Conservation (phyloP, 768 basidiomycete species). For the Boletus vinaceobasis region DNA sequence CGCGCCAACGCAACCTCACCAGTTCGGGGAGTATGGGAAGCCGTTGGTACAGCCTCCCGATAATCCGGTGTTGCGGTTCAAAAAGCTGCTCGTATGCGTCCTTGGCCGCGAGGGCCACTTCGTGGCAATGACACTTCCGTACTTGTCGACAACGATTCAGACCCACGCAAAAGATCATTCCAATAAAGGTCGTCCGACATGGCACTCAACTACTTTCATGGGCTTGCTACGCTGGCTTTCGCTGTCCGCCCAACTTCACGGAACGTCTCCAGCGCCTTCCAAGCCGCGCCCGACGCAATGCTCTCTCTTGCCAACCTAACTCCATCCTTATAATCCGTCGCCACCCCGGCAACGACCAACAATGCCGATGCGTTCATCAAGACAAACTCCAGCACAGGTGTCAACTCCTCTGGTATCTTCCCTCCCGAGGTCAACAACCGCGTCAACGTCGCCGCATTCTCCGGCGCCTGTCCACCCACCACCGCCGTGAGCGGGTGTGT, state of each 20-base stretch:
- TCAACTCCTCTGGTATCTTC: slow-evolving; percentile 52
- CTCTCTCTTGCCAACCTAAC: slow-evolving; percentile 63
- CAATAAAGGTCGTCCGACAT: too few species aligned
- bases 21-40: too few species aligned
- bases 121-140: too few species aligned
- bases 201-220: neutral
- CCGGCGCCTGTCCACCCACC: slow-evolving; percentile 65
- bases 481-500: slow-evolving; percentile 70
- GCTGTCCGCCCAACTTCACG: slow-evolving; percentile 36
- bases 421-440: slow-evolving; percentile 57
- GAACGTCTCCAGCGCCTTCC: slow-evolving; percentile 54
- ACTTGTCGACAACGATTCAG: too few species aligned
- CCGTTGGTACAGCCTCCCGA: too few species aligned
- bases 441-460: slow-evolving; percentile 77
- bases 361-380: slow-evolving; percentile 88
- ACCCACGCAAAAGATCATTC: neutral
- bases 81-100: too few species aligned
- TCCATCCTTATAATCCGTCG: slow-evolving; percentile 66
- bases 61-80: too few species aligned
- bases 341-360: slow-evolving; percentile 79
- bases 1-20: too few species aligned
- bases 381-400: slow-evolving; percentile 80
- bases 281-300: slow-evolving; percentile 56
- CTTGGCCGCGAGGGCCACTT: too few species aligned
- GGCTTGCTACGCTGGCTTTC: neutral